Evolutionary conservation across 2,329 filamentous ascomycete genomes (phyloP).

Genomic region (Akanthomyces dipterigenus): DNA sequence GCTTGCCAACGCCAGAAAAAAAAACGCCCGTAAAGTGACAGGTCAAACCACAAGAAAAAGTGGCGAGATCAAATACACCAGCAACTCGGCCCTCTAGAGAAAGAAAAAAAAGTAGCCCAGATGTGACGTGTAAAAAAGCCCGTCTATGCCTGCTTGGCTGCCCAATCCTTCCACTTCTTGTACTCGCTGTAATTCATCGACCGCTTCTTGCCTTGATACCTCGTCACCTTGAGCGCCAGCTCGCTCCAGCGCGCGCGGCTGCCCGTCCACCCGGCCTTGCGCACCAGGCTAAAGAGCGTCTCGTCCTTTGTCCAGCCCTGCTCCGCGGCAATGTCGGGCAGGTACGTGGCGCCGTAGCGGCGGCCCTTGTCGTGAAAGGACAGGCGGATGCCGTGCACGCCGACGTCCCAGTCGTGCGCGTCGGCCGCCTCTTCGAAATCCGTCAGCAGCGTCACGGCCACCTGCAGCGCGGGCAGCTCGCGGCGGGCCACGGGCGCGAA

Average conservation of each 20-base stretch:
- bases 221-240: conserved; percentile 69
- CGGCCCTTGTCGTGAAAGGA: conserved; percentile 69
- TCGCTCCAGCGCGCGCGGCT: conserved; percentile 73
- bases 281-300: conserved; percentile 80
- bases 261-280: conserved; percentile 89
- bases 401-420: conserved; percentile 78
- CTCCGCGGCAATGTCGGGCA: conserved; percentile 85
- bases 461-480: conserved; percentile 54
- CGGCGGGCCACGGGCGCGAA: conserved; percentile 48
- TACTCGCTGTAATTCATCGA: conserved; percentile 66
- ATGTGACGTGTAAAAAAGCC: neutral
- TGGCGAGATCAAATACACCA: neutral
- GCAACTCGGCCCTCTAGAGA: neutral
- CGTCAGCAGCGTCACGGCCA: conserved; percentile 73
- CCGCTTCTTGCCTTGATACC: conserved; percentile 81
- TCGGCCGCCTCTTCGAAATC: conserved; percentile 72
- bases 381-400: conserved; percentile 80
- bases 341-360: conserved; percentile 78
- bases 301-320: conserved; percentile 96
- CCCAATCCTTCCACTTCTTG: conserved; percentile 74
- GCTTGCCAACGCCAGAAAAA: neutral
- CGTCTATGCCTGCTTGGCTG: conserved; percentile 25
- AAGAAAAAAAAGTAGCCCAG: no score
- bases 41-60: neutral
- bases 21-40: neutral